Evolutionary conservation across 1,284 basidiomycete genomes (phyloP).

Genomic region (Ustilago curta): DNA sequence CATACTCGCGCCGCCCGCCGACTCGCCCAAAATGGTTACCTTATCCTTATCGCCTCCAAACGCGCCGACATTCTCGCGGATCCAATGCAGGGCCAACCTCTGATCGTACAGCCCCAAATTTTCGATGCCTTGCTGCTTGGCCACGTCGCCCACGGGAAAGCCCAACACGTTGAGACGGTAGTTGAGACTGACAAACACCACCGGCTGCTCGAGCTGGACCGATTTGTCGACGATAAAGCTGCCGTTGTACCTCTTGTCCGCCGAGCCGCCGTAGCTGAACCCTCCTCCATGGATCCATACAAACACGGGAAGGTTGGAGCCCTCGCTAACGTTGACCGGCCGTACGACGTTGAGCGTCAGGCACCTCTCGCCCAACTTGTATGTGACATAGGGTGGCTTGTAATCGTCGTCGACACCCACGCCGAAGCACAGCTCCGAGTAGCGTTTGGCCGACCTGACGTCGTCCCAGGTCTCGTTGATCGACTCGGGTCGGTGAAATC

Average conservation of each 20-base stretch:
- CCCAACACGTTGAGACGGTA: conserved; percentile 29
- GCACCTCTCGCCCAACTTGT: conserved; percentile 43
- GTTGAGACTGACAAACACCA: conserved; percentile 37
- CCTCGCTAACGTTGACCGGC: conserved; percentile 7
- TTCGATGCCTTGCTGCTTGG: conserved; percentile 6
- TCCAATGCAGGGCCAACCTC: conserved; percentile 50
- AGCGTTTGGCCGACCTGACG: conserved; percentile 28
- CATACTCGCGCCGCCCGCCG: conserved; percentile 45
- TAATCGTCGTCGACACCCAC: conserved; percentile 30
- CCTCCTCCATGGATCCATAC: conserved; percentile 47
- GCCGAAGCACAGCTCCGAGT: conserved; percentile 32
- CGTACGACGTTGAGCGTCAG: conserved; percentile 44
- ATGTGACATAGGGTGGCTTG: conserved; percentile 38
- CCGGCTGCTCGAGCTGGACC: conserved; percentile 31
- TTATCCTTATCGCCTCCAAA: conserved; percentile 50
- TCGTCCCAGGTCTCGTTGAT: conserved; percentile 26
- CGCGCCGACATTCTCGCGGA: conserved; percentile 39
- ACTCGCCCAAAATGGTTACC: conserved; percentile 50
- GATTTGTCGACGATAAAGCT: conserved; percentile 38
- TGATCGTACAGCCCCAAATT: conserved; percentile 52
- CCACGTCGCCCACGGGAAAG: conserved; percentile 19
- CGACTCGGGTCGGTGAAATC: conserved; percentile 16
- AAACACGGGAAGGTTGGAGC: conserved; percentile 30
- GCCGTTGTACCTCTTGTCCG: conserved; percentile 32
- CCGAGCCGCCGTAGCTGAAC: conserved; percentile 31